Conservation (phyloP, 2,329 filamentous ascomycete species). For the Emergomyces orientalis region DNA sequence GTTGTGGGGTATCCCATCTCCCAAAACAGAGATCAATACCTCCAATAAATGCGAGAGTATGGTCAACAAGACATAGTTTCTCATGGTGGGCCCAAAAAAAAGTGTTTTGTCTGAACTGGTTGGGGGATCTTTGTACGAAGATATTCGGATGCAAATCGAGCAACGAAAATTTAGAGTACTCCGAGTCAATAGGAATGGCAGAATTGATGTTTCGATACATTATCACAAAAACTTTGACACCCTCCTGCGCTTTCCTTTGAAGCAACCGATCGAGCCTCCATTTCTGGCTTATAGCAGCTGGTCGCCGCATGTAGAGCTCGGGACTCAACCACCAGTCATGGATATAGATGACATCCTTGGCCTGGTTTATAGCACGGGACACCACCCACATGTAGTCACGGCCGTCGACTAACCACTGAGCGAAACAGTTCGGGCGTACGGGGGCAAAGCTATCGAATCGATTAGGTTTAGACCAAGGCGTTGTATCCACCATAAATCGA, state of each 20-base stretch:
- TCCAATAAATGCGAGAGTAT: slow-evolving; percentile 85
- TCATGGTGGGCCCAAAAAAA: slow-evolving; percentile 99
- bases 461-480: slow-evolving; percentile 72
- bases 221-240: slow-evolving; percentile 87
- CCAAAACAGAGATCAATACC: slow-evolving; percentile 94
- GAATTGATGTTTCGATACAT: slow-evolving; percentile 92
- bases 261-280: slow-evolving; percentile 79
- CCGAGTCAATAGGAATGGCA: slow-evolving; percentile 93
- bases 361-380: slow-evolving; percentile 77
- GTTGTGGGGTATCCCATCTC: slow-evolving; percentile 81
- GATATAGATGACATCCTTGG: slow-evolving; percentile 91
- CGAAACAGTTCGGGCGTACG: slow-evolving; percentile 69
- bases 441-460: slow-evolving; percentile 89
- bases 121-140: slow-evolving; percentile 90
- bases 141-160: slow-evolving; percentile 95
- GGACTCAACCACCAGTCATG: slow-evolving; percentile 93
- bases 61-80: slow-evolving; percentile 94
- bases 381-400: slow-evolving; percentile 95
- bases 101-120: slow-evolving; percentile 97
- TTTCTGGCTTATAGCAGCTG: slow-evolving; percentile 72
- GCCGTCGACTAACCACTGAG: slow-evolving; percentile 97
- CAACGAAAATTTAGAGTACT: slow-evolving; percentile 94
- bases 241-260: slow-evolving; percentile 80
- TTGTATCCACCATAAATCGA: slow-evolving; percentile 70
- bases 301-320: slow-evolving; percentile 73